Conservation (phyloP, 1,139 yeast species). For the Kazachstania sp. region DNA sequence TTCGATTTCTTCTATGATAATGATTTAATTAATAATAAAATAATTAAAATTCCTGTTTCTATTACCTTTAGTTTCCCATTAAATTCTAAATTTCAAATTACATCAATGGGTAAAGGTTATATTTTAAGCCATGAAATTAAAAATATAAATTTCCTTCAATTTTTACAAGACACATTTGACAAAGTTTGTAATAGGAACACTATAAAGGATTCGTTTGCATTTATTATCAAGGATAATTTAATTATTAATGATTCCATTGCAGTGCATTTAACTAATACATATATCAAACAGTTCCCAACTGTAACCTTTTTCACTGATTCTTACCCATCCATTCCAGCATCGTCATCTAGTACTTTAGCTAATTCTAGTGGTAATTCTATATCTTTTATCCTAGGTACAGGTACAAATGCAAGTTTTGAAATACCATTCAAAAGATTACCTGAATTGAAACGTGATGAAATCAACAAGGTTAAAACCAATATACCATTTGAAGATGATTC, state of each 20-base stretch:
- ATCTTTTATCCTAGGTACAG: constrained; percentile 34
- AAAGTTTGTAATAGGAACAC: constrained; percentile 3
- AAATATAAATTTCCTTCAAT: constrained; percentile 11
- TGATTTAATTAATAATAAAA: constrained; percentile 4
- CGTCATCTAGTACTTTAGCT: neutral
- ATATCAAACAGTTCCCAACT: constrained; percentile 6
- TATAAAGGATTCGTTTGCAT: constrained; percentile 2
- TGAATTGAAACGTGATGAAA: constrained; percentile 6
- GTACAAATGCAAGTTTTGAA: constrained; percentile 31
- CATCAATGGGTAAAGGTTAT: constrained; percentile 34
- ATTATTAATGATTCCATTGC: constrained; percentile 33
- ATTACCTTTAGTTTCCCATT: constrained; percentile 33
- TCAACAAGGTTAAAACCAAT: neutral
- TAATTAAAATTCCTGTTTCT: constrained; percentile 18
- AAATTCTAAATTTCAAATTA: constrained; percentile 20
- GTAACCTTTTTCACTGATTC: constrained; percentile 1
- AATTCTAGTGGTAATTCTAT: constrained; percentile 7
- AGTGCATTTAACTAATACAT: constrained; percentile 24
- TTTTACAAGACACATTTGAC: constrained; percentile 17
- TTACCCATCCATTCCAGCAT: constrained; percentile 2
- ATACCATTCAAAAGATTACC: constrained; percentile 16
- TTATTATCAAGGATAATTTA: constrained; percentile 13
- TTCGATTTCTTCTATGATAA: constrained; percentile 7
- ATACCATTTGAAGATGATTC: neutral
- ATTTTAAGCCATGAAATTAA: constrained; percentile 17